Base-by-base conservation (phyloP, 2,329 filamentous ascomycete species). In the Trematosphaeria pertusa region DNA sequence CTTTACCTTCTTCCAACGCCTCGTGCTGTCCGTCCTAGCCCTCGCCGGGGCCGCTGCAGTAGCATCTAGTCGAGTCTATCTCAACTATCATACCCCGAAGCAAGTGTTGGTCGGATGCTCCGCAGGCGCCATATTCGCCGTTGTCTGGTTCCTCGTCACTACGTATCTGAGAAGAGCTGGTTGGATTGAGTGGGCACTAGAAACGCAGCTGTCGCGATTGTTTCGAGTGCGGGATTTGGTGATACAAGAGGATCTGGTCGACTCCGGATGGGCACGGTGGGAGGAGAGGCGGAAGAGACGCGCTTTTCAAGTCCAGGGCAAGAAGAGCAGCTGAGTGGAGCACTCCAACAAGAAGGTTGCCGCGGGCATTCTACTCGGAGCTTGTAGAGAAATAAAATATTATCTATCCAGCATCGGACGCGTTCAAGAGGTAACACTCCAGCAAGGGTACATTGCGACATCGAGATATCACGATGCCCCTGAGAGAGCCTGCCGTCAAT, bases 251-350 rank as follows among this genome's bases (percentile, higher is more conserved):
- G 93, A 97, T 72, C 74, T 96, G 59, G 87, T 87, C 24, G 91
- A 96, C 75, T 87, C 91, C 32, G 94, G 94, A 2, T 99, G 93
- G 93, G 89, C 92, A 73, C 87, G 89, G 68, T 97, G 92, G 91
- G 87, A 93, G 71, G 77, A 78, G 37, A 70, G 74, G 44, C 74
- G 74, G 46, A 12, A 44, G 45, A 62, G 56, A 46, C 53, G 56
- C 10, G 31, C 40, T 9, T 57, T 62, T 18, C 52, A 48, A 15
- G 56, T 56, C 3, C 65, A 65, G 37, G 49, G 52, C 37, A 67
- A 67, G 57, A 66, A 67, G 41, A 47, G 34, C 24, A 62, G 37
- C 37, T 64, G 41, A 61, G 32, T 17, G 14, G 10, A 19, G 15
- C 3, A 12, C n/a, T 11, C 20, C n/a, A 14, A 20, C 5, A 36